Base-by-base conservation (phyloP, 192 early-diverging fungal genomes). In the Piromyces finnis region DNA sequence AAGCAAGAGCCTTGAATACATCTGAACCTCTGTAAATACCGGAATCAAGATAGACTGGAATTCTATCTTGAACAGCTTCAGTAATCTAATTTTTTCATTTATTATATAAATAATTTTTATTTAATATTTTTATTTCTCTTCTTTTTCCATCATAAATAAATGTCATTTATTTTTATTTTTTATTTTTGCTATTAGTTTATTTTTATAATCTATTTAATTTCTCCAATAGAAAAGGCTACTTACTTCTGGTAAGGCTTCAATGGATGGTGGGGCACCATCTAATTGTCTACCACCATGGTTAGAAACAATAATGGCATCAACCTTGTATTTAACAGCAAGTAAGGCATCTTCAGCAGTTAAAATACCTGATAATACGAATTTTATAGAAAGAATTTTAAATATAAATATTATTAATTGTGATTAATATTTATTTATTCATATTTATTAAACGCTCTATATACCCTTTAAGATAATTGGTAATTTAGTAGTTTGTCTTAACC, bases 221-320 rank as follows among this genome's bases (percentile, higher is more conserved):
- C n/a, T n/a, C n/a, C n/a, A n/a, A n/a, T n/a, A n/a, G n/a, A n/a
- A n/a, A n/a, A n/a, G n/a, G n/a, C n/a, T 12, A 39, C 15, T 39
- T 27, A 81, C 51, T 32, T 81, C 80, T 30, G 80, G 37, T 29
- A 81, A 78, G 5, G 80, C 80, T 41, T 81, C 80, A 12, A 85
- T 83, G 14, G 82, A 30, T 28, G 82, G 36, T 28, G 78, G 83
- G 5, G 77, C 32, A 14, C 81, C 79, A 37, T 85, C 84, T 17
- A 85, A 59, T 68, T 85, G 84, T 7, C 84, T 80, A 18, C 84
- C 84, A 18, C 84, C 84, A 30, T 85, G 84, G 77, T 85, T 85
- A 14, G 36, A 68, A 9, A 83, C 82, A n/a, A 80, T 51, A 68
- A 83, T 83, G 26, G 30, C 80, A 32, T 81, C 80, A 30, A 81